phyloP scores from a whole-genome alignment of 768 basidiomycete genomes.

The Aureoboletus auriporus region DNA sequence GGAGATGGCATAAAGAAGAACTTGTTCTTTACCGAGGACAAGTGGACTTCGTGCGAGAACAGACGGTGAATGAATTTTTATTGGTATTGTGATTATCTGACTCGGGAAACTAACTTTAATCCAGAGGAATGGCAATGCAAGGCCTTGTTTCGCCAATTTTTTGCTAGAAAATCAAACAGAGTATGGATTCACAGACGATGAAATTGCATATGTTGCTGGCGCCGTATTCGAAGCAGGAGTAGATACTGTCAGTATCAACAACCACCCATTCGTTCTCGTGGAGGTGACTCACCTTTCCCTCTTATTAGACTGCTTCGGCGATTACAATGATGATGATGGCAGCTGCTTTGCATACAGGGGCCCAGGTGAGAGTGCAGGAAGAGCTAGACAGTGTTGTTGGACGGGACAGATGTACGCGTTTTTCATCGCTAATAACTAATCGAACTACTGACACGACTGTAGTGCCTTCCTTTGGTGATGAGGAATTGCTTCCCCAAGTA shows the following conservation, averaged over 20 bases:
- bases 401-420: slow-evolving; percentile 22
- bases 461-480: slow-evolving; percentile 38
- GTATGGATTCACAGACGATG: slow-evolving; percentile 30
- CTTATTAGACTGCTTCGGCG: slow-evolving; percentile 36
- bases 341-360: slow-evolving; percentile 46
- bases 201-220: slow-evolving; percentile 37
- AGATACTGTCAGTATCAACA: slow-evolving; percentile 31
- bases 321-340: slow-evolving; percentile 55
- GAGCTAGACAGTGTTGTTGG: slow-evolving; percentile 53
- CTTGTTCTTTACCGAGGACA: slow-evolving; percentile 30
- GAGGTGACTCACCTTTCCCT: not conserved
- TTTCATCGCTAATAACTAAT: not conserved
- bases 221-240: slow-evolving; percentile 42
- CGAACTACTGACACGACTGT: not conserved
- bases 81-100: no score
- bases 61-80: slow-evolving; percentile 22
- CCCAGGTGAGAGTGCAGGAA: slow-evolving; percentile 46
- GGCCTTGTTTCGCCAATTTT: slow-evolving; percentile 33
- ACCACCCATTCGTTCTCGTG: not conserved
- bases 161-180: slow-evolving; percentile 34
- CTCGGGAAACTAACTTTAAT: not conserved
- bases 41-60: slow-evolving; percentile 24
- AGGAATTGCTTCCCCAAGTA: slow-evolving; percentile 31
- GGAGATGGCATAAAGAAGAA: slow-evolving; percentile 45
- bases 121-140: slow-evolving; percentile 23